A percentile compares a stretch with the other conserved stretches of the same genome.
Evolutionary conservation across 163 green algal species (phyloP).

Genomic region (Coccomyxa subellipsoidea): DNA sequence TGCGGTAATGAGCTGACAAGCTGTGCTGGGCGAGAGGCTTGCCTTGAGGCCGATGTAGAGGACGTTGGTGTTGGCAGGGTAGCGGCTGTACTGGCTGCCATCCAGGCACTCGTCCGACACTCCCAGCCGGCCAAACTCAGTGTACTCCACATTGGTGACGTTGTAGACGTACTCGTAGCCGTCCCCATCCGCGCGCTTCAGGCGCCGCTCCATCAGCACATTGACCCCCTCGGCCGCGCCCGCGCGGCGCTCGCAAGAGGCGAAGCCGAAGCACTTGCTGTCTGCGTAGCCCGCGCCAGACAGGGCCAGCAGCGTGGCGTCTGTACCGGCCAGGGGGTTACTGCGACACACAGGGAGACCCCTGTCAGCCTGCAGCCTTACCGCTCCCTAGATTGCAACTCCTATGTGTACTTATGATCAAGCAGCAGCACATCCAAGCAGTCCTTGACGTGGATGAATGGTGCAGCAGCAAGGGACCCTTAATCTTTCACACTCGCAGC

Average conservation of each 20-base stretch:
- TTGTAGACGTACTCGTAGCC: conserved; percentile 66
- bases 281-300: conserved; percentile 69
- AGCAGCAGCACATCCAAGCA: too few relatives aligned
- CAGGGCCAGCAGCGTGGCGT: conserved; percentile 93
- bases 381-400: too few relatives aligned
- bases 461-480: too few relatives aligned
- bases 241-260: conserved; percentile 85
- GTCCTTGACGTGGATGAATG: too few relatives aligned
- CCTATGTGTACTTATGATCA: too few relatives aligned
- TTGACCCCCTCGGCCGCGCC: conserved; percentile 86
- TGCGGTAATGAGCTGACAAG: too few relatives aligned
- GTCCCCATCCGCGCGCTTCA: background rate
- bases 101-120: conserved; percentile 68
- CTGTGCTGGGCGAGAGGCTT: too few relatives aligned
- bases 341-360: conserved; percentile 29
- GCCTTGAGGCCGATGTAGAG: conserved; percentile 80
- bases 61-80: conserved; percentile 98
- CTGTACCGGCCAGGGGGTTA: conserved; percentile 94
- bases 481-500: too few relatives aligned
- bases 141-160: conserved; percentile 98
- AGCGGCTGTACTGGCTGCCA: conserved; percentile 54
- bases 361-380: too few relatives aligned
- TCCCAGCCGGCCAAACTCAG: conserved; percentile 89
- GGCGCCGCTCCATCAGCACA: conserved; percentile 65
- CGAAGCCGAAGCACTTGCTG: conserved; percentile 87